Base-by-base conservation (phyloP, 176 grass and related monocot genomes). In the Phoenix roebelenii region DNA sequence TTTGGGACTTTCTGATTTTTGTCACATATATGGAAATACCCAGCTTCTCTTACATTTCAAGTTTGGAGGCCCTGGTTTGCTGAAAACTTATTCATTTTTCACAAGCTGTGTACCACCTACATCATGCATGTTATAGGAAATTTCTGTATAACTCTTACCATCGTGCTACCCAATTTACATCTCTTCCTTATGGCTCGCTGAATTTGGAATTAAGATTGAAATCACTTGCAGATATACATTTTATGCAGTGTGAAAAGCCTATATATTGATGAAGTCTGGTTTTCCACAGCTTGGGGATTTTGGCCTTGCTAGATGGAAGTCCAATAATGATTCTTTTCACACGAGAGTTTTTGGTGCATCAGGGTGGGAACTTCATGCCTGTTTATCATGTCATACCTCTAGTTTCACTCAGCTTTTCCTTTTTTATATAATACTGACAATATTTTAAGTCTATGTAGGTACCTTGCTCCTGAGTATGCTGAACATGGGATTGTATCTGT, bases 221-320 rank as follows among this genome's bases (percentile, higher is more conserved):
- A 5, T 30, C 19, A 52, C 22, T 52, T 69, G 30, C 15, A 16
- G 4, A 14, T 72, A 14, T 72, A 39, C 3, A 78, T 77, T 65
- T 65, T 23, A 59, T 24, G 68, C 5, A 15, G 22, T 4, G 49
- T 19, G 5, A 63, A 51, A 17, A 50, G 17, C 67, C 15, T 64
- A n/a, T 64, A n/a, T 72, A 39, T 67, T 18, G 35, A 52, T 55
- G 52, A 26, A 26, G 49, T 55, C 1, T 54, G 4, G 17, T 58
- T 61, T 73, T 75, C 29, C 59, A 76, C 71, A 85, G 86, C 81
- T 89, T 65, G 74, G 77, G 2, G 81, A 89, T 62, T 89, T 89
- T 58, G 86, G 86, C 50, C 81, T 85, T 79, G 86, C 78, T 64
- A 89, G 85, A 82, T 85, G 86, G 81, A 85, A 89, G 53, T 68